These are phyloP conservation scores for Cladosporium sp. DNA, from an alignment of 2,329 filamentous ascomycete species.

Conservation along the genomic window DNA sequence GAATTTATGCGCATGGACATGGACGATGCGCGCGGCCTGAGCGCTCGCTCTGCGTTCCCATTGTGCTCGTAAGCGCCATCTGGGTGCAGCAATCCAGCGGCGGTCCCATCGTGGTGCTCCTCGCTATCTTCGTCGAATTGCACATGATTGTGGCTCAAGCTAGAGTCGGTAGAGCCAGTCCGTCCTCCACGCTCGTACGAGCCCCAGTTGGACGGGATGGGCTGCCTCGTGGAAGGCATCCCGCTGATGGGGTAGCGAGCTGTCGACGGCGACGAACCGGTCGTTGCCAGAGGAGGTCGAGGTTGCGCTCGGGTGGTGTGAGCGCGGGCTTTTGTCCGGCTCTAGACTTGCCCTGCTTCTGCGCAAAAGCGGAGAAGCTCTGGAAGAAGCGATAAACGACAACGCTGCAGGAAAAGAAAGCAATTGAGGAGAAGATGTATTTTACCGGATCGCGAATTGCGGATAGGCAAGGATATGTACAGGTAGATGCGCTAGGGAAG, in stretches of 20 bases:
- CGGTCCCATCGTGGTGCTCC: slow-evolving; percentile 16
- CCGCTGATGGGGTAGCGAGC: neutral
- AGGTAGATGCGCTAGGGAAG: slow-evolving; percentile 4
- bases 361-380: slow-evolving; percentile 8
- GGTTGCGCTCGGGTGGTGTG: neutral
- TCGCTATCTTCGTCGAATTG: slow-evolving; percentile 25
- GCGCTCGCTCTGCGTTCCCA: slow-evolving; percentile 18
- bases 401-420: neutral
- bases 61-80: slow-evolving; percentile 7
- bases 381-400: neutral
- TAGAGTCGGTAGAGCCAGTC: slow-evolving; percentile 37
- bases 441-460: no score
- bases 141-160: slow-evolving; percentile 18
- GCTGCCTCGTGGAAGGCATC: slow-evolving; percentile 26
- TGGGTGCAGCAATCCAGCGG: slow-evolving; percentile 5
- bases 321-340: neutral
- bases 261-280: neutral
- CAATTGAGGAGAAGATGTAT: neutral
- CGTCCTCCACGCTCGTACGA: slow-evolving; percentile 39
- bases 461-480: neutral
- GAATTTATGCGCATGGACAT: slow-evolving; percentile 46
- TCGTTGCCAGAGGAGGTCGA: neutral
- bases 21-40: slow-evolving; percentile 40
- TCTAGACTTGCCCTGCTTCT: slow-evolving; percentile 1
- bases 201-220: slow-evolving; percentile 39